Evolutionary conservation across 208 protist species (phyloP).

Genomic region (Acanthamoeba castellanii): DNA sequence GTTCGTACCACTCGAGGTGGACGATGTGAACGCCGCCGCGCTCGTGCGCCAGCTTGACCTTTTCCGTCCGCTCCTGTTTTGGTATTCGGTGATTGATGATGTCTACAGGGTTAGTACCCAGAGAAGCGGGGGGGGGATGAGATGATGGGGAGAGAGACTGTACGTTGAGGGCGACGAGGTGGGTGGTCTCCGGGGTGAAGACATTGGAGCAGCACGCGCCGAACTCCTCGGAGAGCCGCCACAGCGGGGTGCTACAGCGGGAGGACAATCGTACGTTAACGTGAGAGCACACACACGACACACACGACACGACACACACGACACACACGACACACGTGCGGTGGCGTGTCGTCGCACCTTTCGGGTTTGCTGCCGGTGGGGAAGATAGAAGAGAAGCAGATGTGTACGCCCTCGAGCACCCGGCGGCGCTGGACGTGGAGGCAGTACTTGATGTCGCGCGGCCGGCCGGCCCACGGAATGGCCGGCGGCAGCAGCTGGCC

Average conservation of each 20-base stretch:
- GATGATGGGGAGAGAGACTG: neutral
- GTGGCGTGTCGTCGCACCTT: neutral
- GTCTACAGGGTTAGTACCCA: too few relatives aligned
- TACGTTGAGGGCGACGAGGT: slow-evolving; percentile 35
- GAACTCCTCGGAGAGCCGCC: slow-evolving; percentile 9
- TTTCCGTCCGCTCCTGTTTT: slow-evolving; percentile 1
- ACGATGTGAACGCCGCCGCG: neutral
- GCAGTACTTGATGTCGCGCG: slow-evolving; percentile 38
- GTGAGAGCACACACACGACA: neutral
- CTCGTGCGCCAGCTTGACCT: slow-evolving; percentile 6
- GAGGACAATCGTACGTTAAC: neutral
- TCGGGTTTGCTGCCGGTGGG: neutral
- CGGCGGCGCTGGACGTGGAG: neutral
- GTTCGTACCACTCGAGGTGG: neutral
- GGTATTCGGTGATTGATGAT: neutral
- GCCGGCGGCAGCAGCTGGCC: neutral
- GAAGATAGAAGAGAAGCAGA: slow-evolving; percentile 26
- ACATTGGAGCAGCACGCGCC: neutral
- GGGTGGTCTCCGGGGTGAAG: neutral
- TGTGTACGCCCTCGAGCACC: neutral
- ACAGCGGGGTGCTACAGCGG: neutral
- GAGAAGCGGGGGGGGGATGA: too few relatives aligned
- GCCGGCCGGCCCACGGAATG: neutral
- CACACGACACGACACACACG: too few relatives aligned
- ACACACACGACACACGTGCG: too few relatives aligned